Base-by-base conservation (phyloP, 2,329 filamentous ascomycete species). In the Emericellopsis atlantica region DNA sequence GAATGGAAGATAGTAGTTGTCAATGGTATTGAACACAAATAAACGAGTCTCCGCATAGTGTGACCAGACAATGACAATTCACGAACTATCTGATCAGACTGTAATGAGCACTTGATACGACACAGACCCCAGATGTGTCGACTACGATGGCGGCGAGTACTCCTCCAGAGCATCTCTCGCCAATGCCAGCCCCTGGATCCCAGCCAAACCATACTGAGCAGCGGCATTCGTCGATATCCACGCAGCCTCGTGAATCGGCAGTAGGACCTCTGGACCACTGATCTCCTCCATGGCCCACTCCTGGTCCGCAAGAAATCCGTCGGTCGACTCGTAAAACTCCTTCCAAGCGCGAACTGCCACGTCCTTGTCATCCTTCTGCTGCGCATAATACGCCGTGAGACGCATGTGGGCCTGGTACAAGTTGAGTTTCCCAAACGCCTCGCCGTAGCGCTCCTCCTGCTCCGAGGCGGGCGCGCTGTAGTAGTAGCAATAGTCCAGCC, bases 401-500 rank as follows among this genome's bases (percentile, higher is more conserved):
- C 74, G 65, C 2, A 74, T 76, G 50, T 79, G 76, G 0, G 67
- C 74, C 49, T 79, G 75, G 37, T 60, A 58, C 38, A 79, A 54
- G 37, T 55, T 71, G 5, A 69, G 44, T 4, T 45, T 62, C n/a
- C 66, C 57, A 43, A 72, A 78, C 37, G 55, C 54, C 1, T 51
- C 50, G 6, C 74, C 74, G 45, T 77, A 79, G 0, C 72, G 64
- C 2, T 65, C 61, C 2, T 49, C 53, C 51, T 79, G 74, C 54
- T 76, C 71, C 0, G 56, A 63, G 0, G 55, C 53, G 0, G 61
- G 49, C 0, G 71, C 74, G 8, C 62, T 60, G 48, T 74, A 79
- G 54, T 74, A 76, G 51, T 69, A 70, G 49, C 72, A 74, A 54
- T 79, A 79, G 39, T 78, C 74, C 2, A 77, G 55, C 67, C 73